Base-by-base conservation (phyloP, 179 eudicot species). In the Gypsophila paniculata region DNA sequence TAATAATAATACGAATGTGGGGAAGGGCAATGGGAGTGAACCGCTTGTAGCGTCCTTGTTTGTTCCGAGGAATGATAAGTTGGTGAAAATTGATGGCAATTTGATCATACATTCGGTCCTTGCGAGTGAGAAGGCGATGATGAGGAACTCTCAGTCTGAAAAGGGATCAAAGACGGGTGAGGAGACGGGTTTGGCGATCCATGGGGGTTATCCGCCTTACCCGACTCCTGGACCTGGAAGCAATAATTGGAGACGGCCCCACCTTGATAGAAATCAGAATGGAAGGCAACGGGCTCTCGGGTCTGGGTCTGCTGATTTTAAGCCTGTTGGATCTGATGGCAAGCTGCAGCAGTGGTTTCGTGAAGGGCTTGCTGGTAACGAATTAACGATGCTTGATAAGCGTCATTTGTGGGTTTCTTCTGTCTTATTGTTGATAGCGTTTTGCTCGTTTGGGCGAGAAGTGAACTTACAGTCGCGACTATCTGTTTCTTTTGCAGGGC, bases 41-140 rank as follows among this genome's bases (percentile, higher is more conserved):
- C 88, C 91, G 58, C 91, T 93, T 65, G 83, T 81, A 22, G 98
- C 96, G 21, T 91, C 96, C 0, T 65, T 93, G 77, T 91, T 86
- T 86, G 96, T 93, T 3, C 98, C 98, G 2, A 86, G 98, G 83
- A 93, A 91, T 67, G 96, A 93, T 79, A 93, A 88, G 85, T 81
- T 93, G 74, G 97, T 93, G 26, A 89, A 93, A 82, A 91, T 93
- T 77, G 98, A 93, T 80, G 98, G 98, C 14, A 93, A 93, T 69
- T 83, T 93, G 91, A 93, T 93, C 14, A 93, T 93, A 63, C 97
- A 91, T 80, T 91, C 98, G n/a, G 83, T 93, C 68, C 79, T 93
- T 61, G 97, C 98, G 9, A 89, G 93, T 73, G 98, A 91, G 85
- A 93, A 80, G 76, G 89, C 96, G 61, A 83, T 71, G 83, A 80